Evolutionary conservation across 192 early-diverging fungal genomes (phyloP).

Genomic region (Entophlyctis luteolus): DNA sequence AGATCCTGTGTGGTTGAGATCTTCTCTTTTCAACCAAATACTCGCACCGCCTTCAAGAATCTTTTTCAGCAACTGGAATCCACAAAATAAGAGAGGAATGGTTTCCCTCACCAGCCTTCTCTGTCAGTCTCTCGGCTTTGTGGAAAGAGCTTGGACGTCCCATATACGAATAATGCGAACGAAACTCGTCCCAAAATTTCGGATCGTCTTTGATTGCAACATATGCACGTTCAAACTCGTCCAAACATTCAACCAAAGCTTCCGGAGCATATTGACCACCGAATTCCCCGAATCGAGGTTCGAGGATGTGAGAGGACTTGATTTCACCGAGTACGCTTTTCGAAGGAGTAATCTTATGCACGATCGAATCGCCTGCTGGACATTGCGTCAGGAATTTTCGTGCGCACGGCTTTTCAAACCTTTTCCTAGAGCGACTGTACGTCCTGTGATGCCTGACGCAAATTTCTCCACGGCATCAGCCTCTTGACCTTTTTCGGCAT

Average conservation of each 20-base stretch:
- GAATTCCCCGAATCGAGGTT: conserved; percentile 86
- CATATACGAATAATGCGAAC: conserved; percentile 86
- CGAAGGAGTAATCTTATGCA: too few species aligned
- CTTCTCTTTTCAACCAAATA: conserved; percentile 98
- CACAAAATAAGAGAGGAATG: not conserved
- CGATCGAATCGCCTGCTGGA: too few species aligned
- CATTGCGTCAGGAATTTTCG: too few species aligned
- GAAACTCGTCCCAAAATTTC: conserved; percentile 89
- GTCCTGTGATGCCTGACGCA: conserved; percentile 52
- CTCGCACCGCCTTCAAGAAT: conserved; percentile 66
- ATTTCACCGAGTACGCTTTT: too few species aligned
- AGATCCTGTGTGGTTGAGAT: conserved; percentile 97
- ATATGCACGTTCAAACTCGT: conserved; percentile 82
- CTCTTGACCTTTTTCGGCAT: conserved; percentile 38
- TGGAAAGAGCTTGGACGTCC: conserved; percentile 86
- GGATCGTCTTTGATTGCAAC: conserved; percentile 77
- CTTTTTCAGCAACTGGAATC: not conserved
- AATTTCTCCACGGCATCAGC: conserved; percentile 48
- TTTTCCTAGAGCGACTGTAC: conserved; percentile 20
- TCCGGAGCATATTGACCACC: conserved; percentile 98
- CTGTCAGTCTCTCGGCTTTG: conserved; percentile 80
- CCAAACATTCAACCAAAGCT: conserved; percentile 90
- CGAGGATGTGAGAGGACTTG: conserved; percentile 47
- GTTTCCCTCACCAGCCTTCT: conserved; percentile 1
- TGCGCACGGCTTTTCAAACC: conserved; percentile 7